phyloP scores from a whole-genome alignment of 345 rosid genomes.

The Lagerstroemia speciosa region DNA sequence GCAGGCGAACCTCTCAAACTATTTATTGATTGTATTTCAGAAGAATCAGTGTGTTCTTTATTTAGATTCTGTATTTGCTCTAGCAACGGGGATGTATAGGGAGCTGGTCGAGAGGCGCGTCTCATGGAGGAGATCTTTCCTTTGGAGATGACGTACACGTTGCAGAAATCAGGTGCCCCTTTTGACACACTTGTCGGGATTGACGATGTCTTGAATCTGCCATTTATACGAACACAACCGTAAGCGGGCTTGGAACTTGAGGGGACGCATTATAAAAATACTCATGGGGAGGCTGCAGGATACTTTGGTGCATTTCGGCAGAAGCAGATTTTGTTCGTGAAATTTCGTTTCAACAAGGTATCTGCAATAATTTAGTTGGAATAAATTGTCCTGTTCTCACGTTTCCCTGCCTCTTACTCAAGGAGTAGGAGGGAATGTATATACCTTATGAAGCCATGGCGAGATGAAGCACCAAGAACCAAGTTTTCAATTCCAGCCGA shows the following conservation, averaged over 20 bases:
- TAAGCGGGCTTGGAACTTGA: neutral
- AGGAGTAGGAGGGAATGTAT: neutral
- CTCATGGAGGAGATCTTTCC: slow-evolving; percentile 2
- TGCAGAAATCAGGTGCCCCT: slow-evolving; percentile 6
- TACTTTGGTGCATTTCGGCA: too few species aligned
- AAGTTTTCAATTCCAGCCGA: slow-evolving; percentile 60
- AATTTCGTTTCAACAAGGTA: too few species aligned
- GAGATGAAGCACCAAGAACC: slow-evolving; percentile 67
- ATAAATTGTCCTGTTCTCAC: too few species aligned
- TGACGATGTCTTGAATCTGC: slow-evolving; percentile 5
- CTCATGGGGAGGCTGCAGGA: too few species aligned
- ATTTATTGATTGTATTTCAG: neutral
- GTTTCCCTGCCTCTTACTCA: too few species aligned
- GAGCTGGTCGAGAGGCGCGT: slow-evolving; percentile 2
- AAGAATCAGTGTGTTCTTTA: neutral
- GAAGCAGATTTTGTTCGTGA: too few species aligned
- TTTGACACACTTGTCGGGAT: neutral
- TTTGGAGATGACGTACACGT: slow-evolving; percentile 1
- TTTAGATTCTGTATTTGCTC: slow-evolving; percentile 2
- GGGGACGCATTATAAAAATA: neutral
- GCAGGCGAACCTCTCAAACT: slow-evolving; percentile 3
- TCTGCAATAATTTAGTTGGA: too few species aligned
- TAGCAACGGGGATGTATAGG: slow-evolving; percentile 5
- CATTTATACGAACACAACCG: neutral
- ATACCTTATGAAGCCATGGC: slow-evolving; percentile 67